These are phyloP conservation scores for Sugiyamaella pinicola DNA, from an alignment of 1,139 yeast species.

Conservation along the genomic window DNA sequence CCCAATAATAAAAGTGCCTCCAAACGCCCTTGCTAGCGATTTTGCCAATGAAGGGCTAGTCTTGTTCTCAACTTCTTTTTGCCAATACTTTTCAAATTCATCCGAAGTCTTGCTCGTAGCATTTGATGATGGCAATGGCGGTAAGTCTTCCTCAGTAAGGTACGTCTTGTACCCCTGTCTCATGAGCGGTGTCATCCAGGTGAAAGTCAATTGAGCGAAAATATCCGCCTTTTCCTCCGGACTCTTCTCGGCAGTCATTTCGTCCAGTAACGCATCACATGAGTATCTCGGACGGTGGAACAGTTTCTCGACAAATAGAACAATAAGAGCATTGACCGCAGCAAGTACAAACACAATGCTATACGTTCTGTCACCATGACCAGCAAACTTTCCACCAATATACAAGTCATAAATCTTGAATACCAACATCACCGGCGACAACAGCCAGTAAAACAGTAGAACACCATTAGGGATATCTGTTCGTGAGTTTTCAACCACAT, in stretches of 20 bases:
- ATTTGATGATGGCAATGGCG: slow-evolving; percentile 71
- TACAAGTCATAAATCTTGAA: slow-evolving; percentile 50
- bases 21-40: slow-evolving; percentile 71
- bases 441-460: slow-evolving; percentile 76
- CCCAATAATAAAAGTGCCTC: slow-evolving; percentile 66
- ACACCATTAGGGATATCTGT: slow-evolving; percentile 65
- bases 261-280: slow-evolving; percentile 48
- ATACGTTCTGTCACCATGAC: slow-evolving; percentile 27
- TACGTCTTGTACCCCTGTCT: slow-evolving; percentile 74
- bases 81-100: slow-evolving; percentile 65
- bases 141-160: slow-evolving; percentile 76
- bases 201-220: slow-evolving; percentile 76
- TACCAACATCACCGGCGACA: slow-evolving; percentile 50
- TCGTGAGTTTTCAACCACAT: slow-evolving; percentile 73
- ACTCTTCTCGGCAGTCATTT: slow-evolving; percentile 41
- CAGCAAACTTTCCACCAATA: slow-evolving; percentile 50
- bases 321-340: slow-evolving; percentile 52
- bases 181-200: slow-evolving; percentile 95
- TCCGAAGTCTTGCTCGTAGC: slow-evolving; percentile 49
- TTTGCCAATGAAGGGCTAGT: slow-evolving; percentile 64
- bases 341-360: slow-evolving; percentile 49
- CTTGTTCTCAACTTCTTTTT: slow-evolving; percentile 45
- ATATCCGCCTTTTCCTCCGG: slow-evolving; percentile 84
- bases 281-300: slow-evolving; percentile 51
- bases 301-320: slow-evolving; percentile 58